phyloP scores from a whole-genome alignment of 140 eudicot genomes.

The Flaveria floridana region DNA sequence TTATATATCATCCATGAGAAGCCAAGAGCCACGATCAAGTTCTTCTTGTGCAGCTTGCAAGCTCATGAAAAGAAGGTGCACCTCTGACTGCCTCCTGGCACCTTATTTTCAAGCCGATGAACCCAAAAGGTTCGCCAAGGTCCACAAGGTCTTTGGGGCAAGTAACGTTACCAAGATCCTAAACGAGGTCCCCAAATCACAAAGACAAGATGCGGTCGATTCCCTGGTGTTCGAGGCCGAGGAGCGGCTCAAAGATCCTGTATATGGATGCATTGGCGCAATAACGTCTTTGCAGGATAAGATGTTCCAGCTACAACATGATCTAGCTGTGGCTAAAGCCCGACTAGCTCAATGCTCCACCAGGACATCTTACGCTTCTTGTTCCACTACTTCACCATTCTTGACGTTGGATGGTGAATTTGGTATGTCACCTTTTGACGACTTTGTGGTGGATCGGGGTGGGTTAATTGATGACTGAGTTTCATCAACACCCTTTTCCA shows the following conservation, averaged over 20 bases:
- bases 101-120: constrained; percentile 83
- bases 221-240: constrained; percentile 87
- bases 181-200: constrained; percentile 74
- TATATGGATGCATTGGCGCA: constrained; percentile 92
- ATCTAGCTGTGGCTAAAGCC: constrained; percentile 69
- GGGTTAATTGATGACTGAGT: constrained; percentile 36
- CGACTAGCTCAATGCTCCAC: constrained; percentile 56
- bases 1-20: constrained; percentile 46
- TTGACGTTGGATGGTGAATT: constrained; percentile 42
- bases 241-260: constrained; percentile 81
- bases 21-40: constrained; percentile 75
- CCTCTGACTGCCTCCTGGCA: constrained; percentile 66
- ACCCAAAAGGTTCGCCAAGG: constrained; percentile 71
- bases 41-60: constrained; percentile 97
- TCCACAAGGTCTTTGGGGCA: constrained; percentile 94
- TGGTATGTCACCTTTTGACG: constrained; percentile 27
- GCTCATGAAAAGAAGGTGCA: constrained; percentile 78
- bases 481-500: constrained; percentile 48
- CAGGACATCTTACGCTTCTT: constrained; percentile 34
- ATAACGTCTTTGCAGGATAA: constrained; percentile 68
- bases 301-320: constrained; percentile 79
- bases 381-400: constrained; percentile 34
- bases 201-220: constrained; percentile 72
- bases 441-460: constrained; percentile 37
- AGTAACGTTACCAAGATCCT: constrained; percentile 85